Percentiles rank a stretch among this genome's conserved stretches.
phyloP scores from a whole-genome alignment of 2,329 filamentous ascomycete genomes.

The Clonostachys rhizophaga region DNA sequence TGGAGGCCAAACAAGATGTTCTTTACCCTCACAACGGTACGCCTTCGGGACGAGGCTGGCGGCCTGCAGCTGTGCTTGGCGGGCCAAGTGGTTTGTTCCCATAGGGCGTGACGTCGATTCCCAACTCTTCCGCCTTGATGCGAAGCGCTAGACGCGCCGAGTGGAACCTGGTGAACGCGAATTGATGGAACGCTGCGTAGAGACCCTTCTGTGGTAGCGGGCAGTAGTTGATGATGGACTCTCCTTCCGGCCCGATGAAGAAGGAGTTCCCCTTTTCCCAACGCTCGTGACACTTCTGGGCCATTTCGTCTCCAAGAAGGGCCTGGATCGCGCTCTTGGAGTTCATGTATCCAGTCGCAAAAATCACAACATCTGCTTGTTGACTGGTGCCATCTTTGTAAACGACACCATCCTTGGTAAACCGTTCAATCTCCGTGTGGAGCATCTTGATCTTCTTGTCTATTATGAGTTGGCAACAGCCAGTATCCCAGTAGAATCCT shows the following conservation, averaged over 20 bases:
- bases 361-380: conserved; percentile 2
- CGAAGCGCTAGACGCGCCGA: conserved; percentile 49
- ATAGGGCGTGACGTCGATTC: conserved; percentile 14
- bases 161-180: conserved; percentile 57
- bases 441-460: conserved; percentile 33
- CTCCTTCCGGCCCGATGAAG: conserved; percentile 54
- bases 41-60: too few species aligned
- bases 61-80: too few species aligned
- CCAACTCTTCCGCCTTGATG: conserved; percentile 40
- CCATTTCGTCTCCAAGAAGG: conserved; percentile 3
- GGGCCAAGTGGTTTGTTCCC: too few species aligned
- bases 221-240: conserved; percentile 54
- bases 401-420: conserved; percentile 2
- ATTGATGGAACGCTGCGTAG: conserved; percentile 62
- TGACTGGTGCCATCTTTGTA: conserved; percentile 3
- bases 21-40: too few species aligned
- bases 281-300: conserved; percentile 1
- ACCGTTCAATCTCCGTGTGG: conserved; percentile 1
- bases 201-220: conserved; percentile 57
- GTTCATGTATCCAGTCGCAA: conserved; percentile 5
- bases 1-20: too few species aligned
- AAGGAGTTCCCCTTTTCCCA: conserved; percentile 43
- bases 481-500: conserved; percentile 68
- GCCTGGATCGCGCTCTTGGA: conserved; percentile 2
- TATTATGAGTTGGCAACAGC: conserved; percentile 54